A percentile compares a stretch with the other conserved stretches of the same genome.
Evolutionary conservation across 1,139 yeast genomes (phyloP).

Genomic region (Suhomyces yuchorum): DNA sequence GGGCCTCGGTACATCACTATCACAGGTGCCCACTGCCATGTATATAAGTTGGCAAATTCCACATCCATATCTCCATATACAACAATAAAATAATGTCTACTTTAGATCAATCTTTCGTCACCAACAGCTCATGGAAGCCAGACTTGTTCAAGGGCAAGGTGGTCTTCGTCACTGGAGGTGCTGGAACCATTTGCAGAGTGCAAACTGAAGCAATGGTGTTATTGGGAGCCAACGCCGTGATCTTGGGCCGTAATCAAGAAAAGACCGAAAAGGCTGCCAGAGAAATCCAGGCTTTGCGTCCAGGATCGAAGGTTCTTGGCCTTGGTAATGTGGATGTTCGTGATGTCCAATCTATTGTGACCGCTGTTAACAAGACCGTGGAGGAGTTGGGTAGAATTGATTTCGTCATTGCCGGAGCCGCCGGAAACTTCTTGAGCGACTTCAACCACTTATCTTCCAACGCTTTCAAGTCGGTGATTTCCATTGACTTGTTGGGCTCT

Average conservation of each 20-base stretch:
- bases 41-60: slow-evolving; percentile 5
- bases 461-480: slow-evolving; percentile 84
- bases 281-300: slow-evolving; percentile 60
- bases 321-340: slow-evolving; percentile 78
- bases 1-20: slow-evolving; percentile 6
- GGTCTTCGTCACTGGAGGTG: slow-evolving; percentile 91
- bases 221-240: slow-evolving; percentile 84
- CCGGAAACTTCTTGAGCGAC: slow-evolving; percentile 86
- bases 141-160: slow-evolving; percentile 79
- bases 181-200: slow-evolving; percentile 87
- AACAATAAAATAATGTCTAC: slow-evolving; percentile 15
- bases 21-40: slow-evolving; percentile 5
- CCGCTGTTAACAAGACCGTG: slow-evolving; percentile 69
- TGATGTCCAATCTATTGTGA: slow-evolving; percentile 53
- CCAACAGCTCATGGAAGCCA: slow-evolving; percentile 47
- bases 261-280: slow-evolving; percentile 67
- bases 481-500: slow-evolving; percentile 83
- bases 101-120: slow-evolving; percentile 33
- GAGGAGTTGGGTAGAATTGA: slow-evolving; percentile 71
- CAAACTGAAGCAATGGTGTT: slow-evolving; percentile 81
- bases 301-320: slow-evolving; percentile 66
- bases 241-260: slow-evolving; percentile 71
- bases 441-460: slow-evolving; percentile 76
- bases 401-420: slow-evolving; percentile 91
- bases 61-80: not conserved